These are phyloP conservation scores for Gentiana straminea DNA, from an alignment of 257 asterid genomes.

Conservation along the genomic window DNA sequence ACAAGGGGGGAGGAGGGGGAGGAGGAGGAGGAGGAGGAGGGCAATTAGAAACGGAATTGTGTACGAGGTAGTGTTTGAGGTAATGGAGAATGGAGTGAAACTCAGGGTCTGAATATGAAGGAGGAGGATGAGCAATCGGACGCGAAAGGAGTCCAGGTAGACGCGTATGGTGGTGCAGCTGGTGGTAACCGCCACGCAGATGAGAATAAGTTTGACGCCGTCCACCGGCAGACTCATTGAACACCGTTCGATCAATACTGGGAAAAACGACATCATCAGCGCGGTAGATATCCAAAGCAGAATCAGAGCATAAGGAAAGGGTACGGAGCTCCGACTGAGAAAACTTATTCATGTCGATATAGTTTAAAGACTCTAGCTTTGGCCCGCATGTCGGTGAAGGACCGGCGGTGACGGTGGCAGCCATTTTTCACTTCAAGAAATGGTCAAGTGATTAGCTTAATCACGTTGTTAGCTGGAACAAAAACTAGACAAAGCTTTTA, in stretches of 20 bases:
- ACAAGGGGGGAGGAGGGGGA: slow-evolving; percentile 20
- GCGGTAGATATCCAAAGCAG: slow-evolving; percentile 35
- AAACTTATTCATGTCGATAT: slow-evolving; percentile 40
- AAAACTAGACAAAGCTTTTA: too few species aligned
- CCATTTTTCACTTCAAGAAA: slow-evolving; percentile 23
- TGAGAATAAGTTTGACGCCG: slow-evolving; percentile 83
- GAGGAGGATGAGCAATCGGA: slow-evolving; percentile 20
- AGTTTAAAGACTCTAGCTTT: slow-evolving; percentile 35
- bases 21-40: slow-evolving; percentile 53
- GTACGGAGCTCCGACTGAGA: slow-evolving; percentile 77
- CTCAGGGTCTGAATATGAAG: slow-evolving; percentile 41
- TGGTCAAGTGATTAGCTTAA: too few species aligned
- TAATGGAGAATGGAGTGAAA: slow-evolving; percentile 55
- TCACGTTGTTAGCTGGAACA: too few species aligned
- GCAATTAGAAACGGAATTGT: slow-evolving; percentile 35
- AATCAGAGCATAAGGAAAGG: slow-evolving; percentile 54
- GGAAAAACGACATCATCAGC: slow-evolving; percentile 53
- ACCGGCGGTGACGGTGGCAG: slow-evolving; percentile 15
- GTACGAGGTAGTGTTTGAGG: slow-evolving; percentile 48
- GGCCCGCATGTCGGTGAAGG: slow-evolving; percentile 19
- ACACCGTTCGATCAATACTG: slow-evolving; percentile 55
- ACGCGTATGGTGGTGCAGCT: slow-evolving; percentile 57
- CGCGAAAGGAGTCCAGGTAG: slow-evolving; percentile 48
- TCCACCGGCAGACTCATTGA: slow-evolving; percentile 87
- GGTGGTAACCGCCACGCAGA: slow-evolving; percentile 32